Base-by-base conservation (phyloP, 306 rosid genomes). In the Crotalaria pallida region DNA sequence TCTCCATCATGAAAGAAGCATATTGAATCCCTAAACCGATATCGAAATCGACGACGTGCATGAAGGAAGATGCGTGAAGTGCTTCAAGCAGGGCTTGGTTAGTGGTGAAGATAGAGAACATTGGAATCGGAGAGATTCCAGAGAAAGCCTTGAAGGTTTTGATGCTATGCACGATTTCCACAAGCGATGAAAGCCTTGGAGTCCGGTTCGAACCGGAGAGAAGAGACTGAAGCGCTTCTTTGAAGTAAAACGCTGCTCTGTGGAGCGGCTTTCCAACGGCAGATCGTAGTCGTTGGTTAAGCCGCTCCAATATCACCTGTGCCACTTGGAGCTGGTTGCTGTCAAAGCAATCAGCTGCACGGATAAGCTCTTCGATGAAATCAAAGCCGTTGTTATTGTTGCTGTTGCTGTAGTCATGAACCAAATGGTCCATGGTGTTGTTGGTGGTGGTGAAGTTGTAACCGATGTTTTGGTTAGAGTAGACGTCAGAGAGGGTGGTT, bases 31-130 rank as follows among this genome's bases (percentile, higher is more conserved):
- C 98, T 52, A 92, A 75, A 0, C 96, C 96, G 73, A 92, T 89
- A 29, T 92, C 98, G 73, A 92, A 92, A 64, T 92, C 96, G 22
- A 92, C 41, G 23, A 92, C 78, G 75, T 92, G 98, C 78, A 92
- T 80, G 75, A 86, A 82, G 10, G 78, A 43, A 0, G 87, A 71
- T 4, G 71, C 80, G 33, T 60, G 78, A 15, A 87, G 83, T 10
- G 87, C 88, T 51, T 92, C 98, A 2, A 92, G 91, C 43, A 92
- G 92, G 1, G 94, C 89, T 56, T 92, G 98, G 44, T 92, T 92
- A 16, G 92, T 86, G 7, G 96, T 92, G 86, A 92, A 89, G 77
- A 88, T 89, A 1, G 96, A 86, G 74, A 92, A 92, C 92, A 89
- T 85, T 0, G 98, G 89, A 24, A 89, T 84, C 1, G 98, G 96